Conservation (phyloP, 208 protist species). For the Crithidia fasciculata region DNA sequence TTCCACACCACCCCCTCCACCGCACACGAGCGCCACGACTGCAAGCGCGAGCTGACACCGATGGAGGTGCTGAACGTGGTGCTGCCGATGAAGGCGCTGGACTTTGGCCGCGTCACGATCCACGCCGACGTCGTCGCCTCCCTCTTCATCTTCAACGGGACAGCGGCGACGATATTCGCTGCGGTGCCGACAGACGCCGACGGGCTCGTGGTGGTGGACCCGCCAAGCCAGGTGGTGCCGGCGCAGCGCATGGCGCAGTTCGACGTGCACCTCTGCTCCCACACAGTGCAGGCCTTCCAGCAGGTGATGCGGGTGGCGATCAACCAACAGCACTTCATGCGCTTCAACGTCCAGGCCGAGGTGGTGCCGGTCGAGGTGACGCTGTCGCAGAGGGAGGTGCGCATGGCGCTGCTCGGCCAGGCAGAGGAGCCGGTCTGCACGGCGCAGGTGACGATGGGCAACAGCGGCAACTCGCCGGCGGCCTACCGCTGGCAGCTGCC, state of each 20-base stretch:
- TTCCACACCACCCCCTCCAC: conserved; percentile 80
- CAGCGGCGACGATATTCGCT: conserved; percentile 73
- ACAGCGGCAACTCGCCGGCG: conserved; percentile 87
- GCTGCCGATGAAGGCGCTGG: conserved; percentile 81
- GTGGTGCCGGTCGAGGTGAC: conserved; percentile 91
- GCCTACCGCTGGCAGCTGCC: conserved; percentile 73
- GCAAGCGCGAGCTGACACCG: conserved; percentile 85
- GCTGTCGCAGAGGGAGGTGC: conserved; percentile 82
- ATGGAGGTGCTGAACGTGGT: conserved; percentile 87
- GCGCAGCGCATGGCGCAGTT: conserved; percentile 90
- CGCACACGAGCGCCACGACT: conserved; percentile 89
- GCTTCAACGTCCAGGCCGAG: conserved; percentile 88
- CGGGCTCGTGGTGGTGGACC: conserved; percentile 61
- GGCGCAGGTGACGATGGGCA: conserved; percentile 67
- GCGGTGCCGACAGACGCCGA: conserved; percentile 79
- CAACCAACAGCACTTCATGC: conserved; percentile 89
- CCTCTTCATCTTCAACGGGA: conserved; percentile 94
- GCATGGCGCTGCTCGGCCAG: conserved; percentile 79
- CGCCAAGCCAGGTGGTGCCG: conserved; percentile 91
- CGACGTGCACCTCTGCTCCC: conserved; percentile 83
- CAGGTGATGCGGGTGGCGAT: conserved; percentile 90
- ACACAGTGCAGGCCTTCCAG: conserved; percentile 69
- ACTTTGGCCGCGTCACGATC: conserved; percentile 93
- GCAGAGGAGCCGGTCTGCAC: conserved; percentile 73
- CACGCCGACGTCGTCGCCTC: conserved; percentile 69